These are phyloP conservation scores for Aspergillus hancockii DNA, from an alignment of 495 filamentous ascomycete genomes.

Conservation along the genomic window DNA sequence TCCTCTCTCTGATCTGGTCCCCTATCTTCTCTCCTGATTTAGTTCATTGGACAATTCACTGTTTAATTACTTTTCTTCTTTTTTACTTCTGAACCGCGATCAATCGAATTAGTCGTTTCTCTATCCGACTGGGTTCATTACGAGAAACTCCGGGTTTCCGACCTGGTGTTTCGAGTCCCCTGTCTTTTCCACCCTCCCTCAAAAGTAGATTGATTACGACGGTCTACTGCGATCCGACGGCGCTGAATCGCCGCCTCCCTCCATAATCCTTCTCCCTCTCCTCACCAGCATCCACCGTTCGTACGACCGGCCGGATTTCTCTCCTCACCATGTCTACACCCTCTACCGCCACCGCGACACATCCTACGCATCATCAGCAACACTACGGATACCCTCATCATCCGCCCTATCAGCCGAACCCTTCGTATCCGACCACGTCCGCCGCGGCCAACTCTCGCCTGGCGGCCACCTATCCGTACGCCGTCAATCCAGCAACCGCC, in stretches of 20 bases:
- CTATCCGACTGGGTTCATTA: constrained; percentile 11
- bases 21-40: not conserved
- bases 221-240: constrained; percentile 18
- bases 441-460: constrained; percentile 53
- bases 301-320: constrained; percentile 35
- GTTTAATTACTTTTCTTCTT: not conserved
- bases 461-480: constrained; percentile 50
- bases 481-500: constrained; percentile 46
- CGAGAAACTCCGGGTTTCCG: constrained; percentile 22
- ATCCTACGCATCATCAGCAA: constrained; percentile 66
- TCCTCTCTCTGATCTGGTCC: no score
- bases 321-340: constrained; percentile 75
- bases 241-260: constrained; percentile 12
- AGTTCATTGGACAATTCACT: constrained; percentile 3
- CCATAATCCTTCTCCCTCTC: constrained; percentile 3
- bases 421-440: constrained; percentile 55
- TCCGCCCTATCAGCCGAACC: constrained; percentile 55
- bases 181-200: constrained; percentile 4
- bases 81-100: not conserved
- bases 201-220: constrained; percentile 15
- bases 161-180: constrained; percentile 24
- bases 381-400: constrained; percentile 71
- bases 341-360: constrained; percentile 76
- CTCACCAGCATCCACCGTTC: constrained; percentile 44
- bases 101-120: not conserved